Conservation (phyloP, 2,329 filamentous ascomycete species). For the Calonectria henricotiae region DNA sequence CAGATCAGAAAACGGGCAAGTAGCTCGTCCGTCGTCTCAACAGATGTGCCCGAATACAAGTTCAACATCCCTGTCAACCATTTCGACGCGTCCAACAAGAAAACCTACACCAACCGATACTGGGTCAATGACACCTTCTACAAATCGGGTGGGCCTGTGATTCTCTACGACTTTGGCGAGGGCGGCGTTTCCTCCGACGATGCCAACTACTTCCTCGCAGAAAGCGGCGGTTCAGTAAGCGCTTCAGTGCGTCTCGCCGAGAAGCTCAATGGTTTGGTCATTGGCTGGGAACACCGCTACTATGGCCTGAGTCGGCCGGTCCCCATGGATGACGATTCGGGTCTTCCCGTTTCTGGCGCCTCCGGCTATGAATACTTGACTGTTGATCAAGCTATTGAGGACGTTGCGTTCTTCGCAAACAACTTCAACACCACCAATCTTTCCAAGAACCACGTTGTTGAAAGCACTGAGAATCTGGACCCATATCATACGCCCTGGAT, state of each 20-base stretch:
- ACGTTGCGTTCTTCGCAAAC: slow-evolving; percentile 54
- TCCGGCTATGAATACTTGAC: slow-evolving; percentile 48
- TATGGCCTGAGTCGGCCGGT: slow-evolving; percentile 49
- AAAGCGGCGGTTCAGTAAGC: slow-evolving; percentile 32
- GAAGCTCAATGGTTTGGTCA: slow-evolving; percentile 45
- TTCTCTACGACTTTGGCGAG: slow-evolving; percentile 50
- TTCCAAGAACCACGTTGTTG: slow-evolving; percentile 59
- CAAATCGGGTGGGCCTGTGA: slow-evolving; percentile 46
- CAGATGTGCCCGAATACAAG: slow-evolving; percentile 34
- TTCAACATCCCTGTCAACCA: slow-evolving; percentile 46
- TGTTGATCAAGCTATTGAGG: slow-evolving; percentile 52
- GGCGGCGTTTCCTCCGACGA: slow-evolving; percentile 24
- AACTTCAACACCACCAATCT: slow-evolving; percentile 57
- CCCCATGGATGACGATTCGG: slow-evolving; percentile 38
- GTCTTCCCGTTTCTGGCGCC: slow-evolving; percentile 34
- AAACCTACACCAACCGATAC: slow-evolving; percentile 46
- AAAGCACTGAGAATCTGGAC: slow-evolving; percentile 53
- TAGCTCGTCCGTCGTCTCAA: not conserved
- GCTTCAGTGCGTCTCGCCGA: slow-evolving; percentile 45
- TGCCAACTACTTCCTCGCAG: slow-evolving; percentile 32
- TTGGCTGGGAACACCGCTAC: slow-evolving; percentile 51
- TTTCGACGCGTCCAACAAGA: slow-evolving; percentile 42
- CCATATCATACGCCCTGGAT: slow-evolving; percentile 68
- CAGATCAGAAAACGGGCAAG: not conserved
- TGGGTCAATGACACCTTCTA: slow-evolving; percentile 51